Base-by-base conservation (phyloP, 805 yeast genomes). In the Metschnikowia hibisci region DNA sequence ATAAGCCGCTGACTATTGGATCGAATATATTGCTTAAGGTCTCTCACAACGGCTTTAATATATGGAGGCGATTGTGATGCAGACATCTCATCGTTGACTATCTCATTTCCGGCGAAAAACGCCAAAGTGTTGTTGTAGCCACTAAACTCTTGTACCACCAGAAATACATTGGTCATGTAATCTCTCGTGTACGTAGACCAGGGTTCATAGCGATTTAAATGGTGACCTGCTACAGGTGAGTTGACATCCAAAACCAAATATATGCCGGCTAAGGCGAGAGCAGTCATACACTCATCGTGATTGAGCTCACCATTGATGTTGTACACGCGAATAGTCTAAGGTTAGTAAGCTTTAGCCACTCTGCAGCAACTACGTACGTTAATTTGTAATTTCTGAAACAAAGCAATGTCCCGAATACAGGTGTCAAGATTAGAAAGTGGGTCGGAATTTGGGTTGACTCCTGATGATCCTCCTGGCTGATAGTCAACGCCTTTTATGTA, bases 401-500 rank as follows among this genome's bases (percentile, higher is more conserved):
- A 66, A 12, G 74, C 69, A 15, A 87, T 79, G 61, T 91, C 98
- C 52, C 97, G 76, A 4, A 90, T 84, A 67, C 98, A 91, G 14
- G 63, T 56, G 10, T 74, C 65, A 3, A 81, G 74, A 55, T 87
- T 83, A 2, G 96, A 83, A 33, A 91, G 69, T 0, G 96, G 96
- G 58, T 91, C 98, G 8, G 53, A 59, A 6, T 55, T 47, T 3
- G 56, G 63, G n/a, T 68, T 68, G 18, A 81, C 81, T 0, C 82
- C 90, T 0, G 96, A 82, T 0, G 96, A 82, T 0, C 97, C 98
- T 8, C 97, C 97, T 0, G 97, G 97, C 58, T 91, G 97, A 59
- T 90, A 90, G 62, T 91, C 98, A 1, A 91, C 85, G 14, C 98
- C 98, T 62, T 78, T 82, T 29, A 90, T 74, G 54, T 74, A 82